phyloP scores from a whole-genome alignment of 495 filamentous ascomycete genomes.

The Aspergillus avenaceus region DNA sequence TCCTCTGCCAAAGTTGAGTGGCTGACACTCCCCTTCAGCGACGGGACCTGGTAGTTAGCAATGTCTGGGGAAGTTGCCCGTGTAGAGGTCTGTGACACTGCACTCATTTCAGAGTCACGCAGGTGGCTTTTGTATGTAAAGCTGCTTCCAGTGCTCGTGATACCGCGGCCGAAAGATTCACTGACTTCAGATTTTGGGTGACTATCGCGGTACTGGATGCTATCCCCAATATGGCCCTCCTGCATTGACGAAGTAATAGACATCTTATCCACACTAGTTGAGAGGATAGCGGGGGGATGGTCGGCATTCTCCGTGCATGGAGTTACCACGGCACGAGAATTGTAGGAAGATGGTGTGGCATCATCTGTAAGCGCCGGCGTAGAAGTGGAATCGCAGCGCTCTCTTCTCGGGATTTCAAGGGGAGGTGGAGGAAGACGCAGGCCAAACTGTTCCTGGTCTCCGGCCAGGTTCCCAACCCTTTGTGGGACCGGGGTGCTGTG shows the following conservation, averaged over 20 bases:
- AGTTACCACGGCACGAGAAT: constrained; percentile 22
- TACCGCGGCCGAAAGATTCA: constrained; percentile 37
- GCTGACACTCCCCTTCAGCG: constrained; percentile 52
- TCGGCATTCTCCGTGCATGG: constrained; percentile 15
- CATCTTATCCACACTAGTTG: constrained; percentile 34
- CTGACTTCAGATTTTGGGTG: constrained; percentile 34
- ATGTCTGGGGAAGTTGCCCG: constrained; percentile 85
- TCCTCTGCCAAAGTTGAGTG: constrained; percentile 67
- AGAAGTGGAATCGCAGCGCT: constrained; percentile 25
- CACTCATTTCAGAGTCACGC: constrained; percentile 77
- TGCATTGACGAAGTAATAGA: constrained; percentile 27
- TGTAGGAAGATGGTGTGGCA: constrained; percentile 40
- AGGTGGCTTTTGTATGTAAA: constrained; percentile 71
- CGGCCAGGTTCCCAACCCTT: constrained; percentile 6
- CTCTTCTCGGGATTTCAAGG: constrained; percentile 28
- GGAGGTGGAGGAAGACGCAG: constrained; percentile 40
- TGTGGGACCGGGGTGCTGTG: constrained; percentile 18
- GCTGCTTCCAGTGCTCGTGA: constrained; percentile 56
- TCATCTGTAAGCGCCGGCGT: constrained; percentile 40
- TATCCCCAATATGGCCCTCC: constrained; percentile 9
- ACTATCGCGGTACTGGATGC: constrained; percentile 18
- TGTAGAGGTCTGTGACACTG: constrained; percentile 78
- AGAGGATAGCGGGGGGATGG: constrained; percentile 28
- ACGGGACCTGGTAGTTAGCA: constrained; percentile 36
- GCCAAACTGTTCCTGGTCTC: constrained; percentile 21